These are phyloP conservation scores for Metschnikowia gelsemii DNA, from an alignment of 805 yeast species.

Conservation along the genomic window DNA sequence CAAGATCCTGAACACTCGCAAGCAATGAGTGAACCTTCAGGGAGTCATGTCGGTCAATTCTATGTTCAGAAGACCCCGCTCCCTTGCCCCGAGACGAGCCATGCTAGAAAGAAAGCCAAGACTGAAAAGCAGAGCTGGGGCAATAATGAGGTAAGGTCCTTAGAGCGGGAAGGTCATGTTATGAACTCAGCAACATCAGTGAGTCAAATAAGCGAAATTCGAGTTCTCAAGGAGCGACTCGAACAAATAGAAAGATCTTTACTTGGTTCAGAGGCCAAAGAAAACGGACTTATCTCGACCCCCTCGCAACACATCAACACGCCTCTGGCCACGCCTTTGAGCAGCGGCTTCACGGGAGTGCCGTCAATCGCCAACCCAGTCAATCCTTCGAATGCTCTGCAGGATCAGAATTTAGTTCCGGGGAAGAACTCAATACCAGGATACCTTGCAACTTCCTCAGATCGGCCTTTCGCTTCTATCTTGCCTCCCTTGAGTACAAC, in stretches of 20 bases:
- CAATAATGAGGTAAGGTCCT: not conserved
- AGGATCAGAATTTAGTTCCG: not conserved
- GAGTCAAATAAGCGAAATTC: conserved; percentile 16
- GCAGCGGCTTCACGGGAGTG: not conserved
- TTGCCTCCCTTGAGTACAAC: conserved; percentile 9
- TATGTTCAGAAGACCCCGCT: not conserved
- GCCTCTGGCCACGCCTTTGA: not conserved
- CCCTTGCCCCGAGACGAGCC: not conserved
- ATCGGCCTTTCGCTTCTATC: conserved; percentile 1
- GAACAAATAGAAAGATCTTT: conserved; percentile 19
- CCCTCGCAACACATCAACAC: not conserved
- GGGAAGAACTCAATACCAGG: not conserved
- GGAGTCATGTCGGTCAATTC: conserved; percentile 5
- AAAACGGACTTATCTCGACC: not conserved
- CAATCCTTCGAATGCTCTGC: not conserved
- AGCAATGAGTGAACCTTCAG: not conserved
- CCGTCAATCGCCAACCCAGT: not conserved
- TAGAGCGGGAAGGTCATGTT: too few relatives aligned
- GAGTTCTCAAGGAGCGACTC: conserved; percentile 18
- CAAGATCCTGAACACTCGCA: not conserved
- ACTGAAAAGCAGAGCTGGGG: not conserved
- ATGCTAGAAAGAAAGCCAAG: not conserved
- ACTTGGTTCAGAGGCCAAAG: conserved; percentile 3
- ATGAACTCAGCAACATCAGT: conserved; percentile 1
- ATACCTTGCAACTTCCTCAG: not conserved